Evolutionary conservation across 306 rosid species (phyloP).

Genomic region (Argentina anserina): DNA sequence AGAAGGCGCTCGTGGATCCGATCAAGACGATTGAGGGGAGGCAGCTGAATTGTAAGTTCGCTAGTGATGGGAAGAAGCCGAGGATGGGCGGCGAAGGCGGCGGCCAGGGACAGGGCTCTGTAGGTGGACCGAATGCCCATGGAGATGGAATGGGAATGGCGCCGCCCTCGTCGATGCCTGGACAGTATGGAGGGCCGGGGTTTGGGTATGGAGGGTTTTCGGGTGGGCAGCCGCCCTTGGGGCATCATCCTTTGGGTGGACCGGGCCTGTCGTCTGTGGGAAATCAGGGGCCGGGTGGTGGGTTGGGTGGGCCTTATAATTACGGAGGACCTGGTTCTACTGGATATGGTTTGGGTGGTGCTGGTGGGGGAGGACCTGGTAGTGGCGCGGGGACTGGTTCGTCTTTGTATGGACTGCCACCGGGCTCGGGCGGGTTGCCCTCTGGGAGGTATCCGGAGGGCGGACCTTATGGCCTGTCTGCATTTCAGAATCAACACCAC

Average conservation of each 20-base stretch:
- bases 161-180: conserved; percentile 41
- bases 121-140: conserved; percentile 39
- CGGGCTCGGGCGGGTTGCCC: conserved; percentile 67
- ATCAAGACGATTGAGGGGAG: conserved; percentile 81
- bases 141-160: conserved; percentile 38
- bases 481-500: conserved; percentile 71
- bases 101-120: conserved; percentile 29
- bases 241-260: conserved; percentile 54
- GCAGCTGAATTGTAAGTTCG: conserved; percentile 76
- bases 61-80: conserved; percentile 82
- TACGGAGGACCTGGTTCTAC: conserved; percentile 46
- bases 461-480: conserved; percentile 61
- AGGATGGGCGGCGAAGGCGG: conserved; percentile 56
- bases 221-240: conserved; percentile 66
- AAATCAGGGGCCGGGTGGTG: conserved; percentile 52
- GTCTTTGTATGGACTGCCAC: conserved; percentile 70
- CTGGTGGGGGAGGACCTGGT: conserved; percentile 25
- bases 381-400: conserved; percentile 35
- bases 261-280: conserved; percentile 42
- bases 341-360: conserved; percentile 34
- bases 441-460: conserved; percentile 70
- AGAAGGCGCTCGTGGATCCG: conserved; percentile 74
- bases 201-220: conserved; percentile 68
- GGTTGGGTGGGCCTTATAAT: conserved; percentile 58
- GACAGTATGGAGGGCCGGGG: conserved; percentile 59